Percentiles rank a stretch among this genome's conserved stretches.
These are phyloP conservation scores for Amanita jacksonii DNA, from an alignment of 768 basidiomycete species.

Conservation along the genomic window DNA sequence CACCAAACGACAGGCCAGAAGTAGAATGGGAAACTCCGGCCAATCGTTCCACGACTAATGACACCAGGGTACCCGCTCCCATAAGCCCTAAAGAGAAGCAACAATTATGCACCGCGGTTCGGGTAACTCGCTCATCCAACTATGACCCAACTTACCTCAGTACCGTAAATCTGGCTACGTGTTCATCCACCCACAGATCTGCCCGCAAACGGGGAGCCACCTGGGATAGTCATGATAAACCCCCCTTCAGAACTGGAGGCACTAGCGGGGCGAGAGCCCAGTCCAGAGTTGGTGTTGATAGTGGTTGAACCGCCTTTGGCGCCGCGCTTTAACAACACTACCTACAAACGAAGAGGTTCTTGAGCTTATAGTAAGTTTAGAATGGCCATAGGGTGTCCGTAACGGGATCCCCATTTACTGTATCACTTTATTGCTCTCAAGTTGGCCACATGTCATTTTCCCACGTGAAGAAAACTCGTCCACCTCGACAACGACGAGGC, in stretches of 20 bases:
- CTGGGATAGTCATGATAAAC: constrained; percentile 25
- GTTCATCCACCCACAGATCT: constrained; percentile 44
- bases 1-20: constrained; percentile 59
- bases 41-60: constrained; percentile 32
- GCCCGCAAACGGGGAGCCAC: constrained; percentile 36
- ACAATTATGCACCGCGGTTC: constrained; percentile 7
- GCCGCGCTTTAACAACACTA: no score
- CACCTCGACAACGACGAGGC: no score
- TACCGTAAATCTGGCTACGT: constrained; percentile 34
- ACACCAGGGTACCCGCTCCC: constrained; percentile 58
- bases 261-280: constrained; percentile 15
- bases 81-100: constrained; percentile 33
- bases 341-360: no score
- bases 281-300: constrained; percentile 12
- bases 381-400: no score
- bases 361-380: no score
- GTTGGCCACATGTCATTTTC: no score
- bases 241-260: constrained; percentile 24
- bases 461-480: no score
- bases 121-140: no score
- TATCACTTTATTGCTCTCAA: no score
- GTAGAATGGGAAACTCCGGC: constrained; percentile 49
- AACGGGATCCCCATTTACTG: no score
- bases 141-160: constrained; percentile 23
- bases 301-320: constrained; percentile 10